Evolutionary conservation across 2,329 filamentous ascomycete genomes (phyloP).

Genomic region (Aspergillus fumigatiaffinis): DNA sequence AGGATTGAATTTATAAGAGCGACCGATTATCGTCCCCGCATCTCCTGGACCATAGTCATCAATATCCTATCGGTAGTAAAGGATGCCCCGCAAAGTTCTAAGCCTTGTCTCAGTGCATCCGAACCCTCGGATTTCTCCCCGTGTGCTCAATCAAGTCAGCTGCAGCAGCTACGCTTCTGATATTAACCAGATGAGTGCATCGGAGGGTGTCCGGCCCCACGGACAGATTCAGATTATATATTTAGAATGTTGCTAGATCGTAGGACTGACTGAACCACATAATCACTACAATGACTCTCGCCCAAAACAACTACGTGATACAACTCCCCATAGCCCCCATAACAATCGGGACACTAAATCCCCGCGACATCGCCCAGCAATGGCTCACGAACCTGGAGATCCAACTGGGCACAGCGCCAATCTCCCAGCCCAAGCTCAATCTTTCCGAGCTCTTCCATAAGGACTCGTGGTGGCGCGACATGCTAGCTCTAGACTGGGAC

Average conservation of each 20-base stretch:
- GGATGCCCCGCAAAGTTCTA: not conserved
- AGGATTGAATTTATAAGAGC: not conserved
- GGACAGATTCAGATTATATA: too few relatives aligned
- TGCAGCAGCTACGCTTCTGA: too few relatives aligned
- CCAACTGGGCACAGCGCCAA: constrained; percentile 12
- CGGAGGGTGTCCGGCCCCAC: not conserved
- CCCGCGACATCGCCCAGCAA: constrained; percentile 27
- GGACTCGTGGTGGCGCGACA: constrained; percentile 42
- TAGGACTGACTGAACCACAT: not conserved
- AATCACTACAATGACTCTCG: constrained; percentile 12
- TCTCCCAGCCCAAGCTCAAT: constrained; percentile 5
- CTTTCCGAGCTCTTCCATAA: constrained; percentile 28
- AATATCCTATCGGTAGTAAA: not conserved
- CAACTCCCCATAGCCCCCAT: constrained; percentile 26
- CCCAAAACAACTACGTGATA: constrained; percentile 25
- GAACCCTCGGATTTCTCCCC: not conserved
- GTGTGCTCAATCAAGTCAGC: too few relatives aligned
- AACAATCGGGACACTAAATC: constrained; percentile 15
- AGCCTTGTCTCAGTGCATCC: not conserved
- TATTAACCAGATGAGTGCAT: not conserved
- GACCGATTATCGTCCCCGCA: not conserved
- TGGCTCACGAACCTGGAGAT: constrained; percentile 28
- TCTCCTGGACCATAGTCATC: not conserved
- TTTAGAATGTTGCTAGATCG: not conserved
- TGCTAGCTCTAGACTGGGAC: constrained; percentile 39